Percentiles rank a stretch among this genome's conserved stretches.
Conservation (phyloP, 129 eudicot genomes). For the Saussurea involucrata region DNA sequence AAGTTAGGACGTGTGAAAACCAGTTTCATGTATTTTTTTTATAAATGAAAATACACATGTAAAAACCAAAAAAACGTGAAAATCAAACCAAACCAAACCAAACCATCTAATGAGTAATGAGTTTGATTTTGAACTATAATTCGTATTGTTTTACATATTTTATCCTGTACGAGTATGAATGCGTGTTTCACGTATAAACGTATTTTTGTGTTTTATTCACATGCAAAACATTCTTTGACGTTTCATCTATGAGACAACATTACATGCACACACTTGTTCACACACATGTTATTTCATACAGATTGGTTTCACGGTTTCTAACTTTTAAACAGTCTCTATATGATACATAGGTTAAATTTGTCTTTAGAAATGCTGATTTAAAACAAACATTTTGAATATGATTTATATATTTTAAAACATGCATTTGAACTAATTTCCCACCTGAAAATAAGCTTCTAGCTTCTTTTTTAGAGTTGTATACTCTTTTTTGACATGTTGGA, state of each 20-base stretch:
- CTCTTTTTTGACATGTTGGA: slow-evolving; percentile 80
- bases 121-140: not conserved
- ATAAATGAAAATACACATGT: not conserved
- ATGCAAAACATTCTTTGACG: too few relatives aligned
- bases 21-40: not conserved
- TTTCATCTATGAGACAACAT: too few relatives aligned
- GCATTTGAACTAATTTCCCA: not conserved
- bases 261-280: too few relatives aligned
- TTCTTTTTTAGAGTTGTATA: slow-evolving; percentile 69
- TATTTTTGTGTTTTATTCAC: too few relatives aligned
- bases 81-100: not conserved
- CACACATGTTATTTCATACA: too few relatives aligned
- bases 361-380: not conserved
- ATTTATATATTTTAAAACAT: not conserved
- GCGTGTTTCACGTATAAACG: not conserved
- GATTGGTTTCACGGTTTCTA: too few relatives aligned
- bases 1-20: not conserved
- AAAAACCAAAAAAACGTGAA: not conserved
- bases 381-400: not conserved
- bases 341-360: not conserved
- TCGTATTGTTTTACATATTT: too few relatives aligned
- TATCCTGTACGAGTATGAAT: too few relatives aligned
- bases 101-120: not conserved
- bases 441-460: slow-evolving; percentile 93
- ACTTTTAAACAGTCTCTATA: too few relatives aligned